Percentiles rank a stretch among this genome's conserved stretches.
Conservation (phyloP, 1,284 basidiomycete species). For the Porogramme epimiltina region DNA sequence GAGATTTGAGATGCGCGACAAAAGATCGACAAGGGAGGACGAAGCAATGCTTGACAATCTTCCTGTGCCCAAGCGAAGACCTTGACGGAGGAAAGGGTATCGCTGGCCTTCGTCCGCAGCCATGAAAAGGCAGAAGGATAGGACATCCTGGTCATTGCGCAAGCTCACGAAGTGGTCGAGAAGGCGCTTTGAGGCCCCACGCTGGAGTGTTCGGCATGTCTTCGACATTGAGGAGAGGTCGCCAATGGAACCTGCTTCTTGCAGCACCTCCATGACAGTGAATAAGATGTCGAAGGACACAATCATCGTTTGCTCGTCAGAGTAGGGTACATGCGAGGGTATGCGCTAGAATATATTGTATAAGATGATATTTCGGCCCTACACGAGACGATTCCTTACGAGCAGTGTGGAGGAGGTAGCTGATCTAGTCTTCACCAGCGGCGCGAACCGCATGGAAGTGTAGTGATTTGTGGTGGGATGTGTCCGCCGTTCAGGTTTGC, state of each 20-base stretch:
- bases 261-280: neutral
- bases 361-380: no score
- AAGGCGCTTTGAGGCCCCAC: neutral
- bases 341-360: no score
- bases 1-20: neutral
- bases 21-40: slow-evolving; percentile 1
- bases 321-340: no score
- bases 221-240: slow-evolving; percentile 5
- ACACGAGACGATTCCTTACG: no score
- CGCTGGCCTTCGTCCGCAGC: neutral
- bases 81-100: slow-evolving; percentile 3
- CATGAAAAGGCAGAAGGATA: slow-evolving; percentile 7
- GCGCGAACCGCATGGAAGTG: no score
- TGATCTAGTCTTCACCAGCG: no score
- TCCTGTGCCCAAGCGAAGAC: neutral
- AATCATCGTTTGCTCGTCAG: no score
- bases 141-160: neutral
- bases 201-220: neutral
- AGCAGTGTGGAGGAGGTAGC: no score
- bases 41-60: neutral
- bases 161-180: neutral
- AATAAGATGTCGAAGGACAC: slow-evolving; percentile 1
- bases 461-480: no score
- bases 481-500: no score
- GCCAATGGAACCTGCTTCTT: neutral